Conservation (phyloP, 2,329 filamentous ascomycete species). For the Hypocrella siamensis region DNA sequence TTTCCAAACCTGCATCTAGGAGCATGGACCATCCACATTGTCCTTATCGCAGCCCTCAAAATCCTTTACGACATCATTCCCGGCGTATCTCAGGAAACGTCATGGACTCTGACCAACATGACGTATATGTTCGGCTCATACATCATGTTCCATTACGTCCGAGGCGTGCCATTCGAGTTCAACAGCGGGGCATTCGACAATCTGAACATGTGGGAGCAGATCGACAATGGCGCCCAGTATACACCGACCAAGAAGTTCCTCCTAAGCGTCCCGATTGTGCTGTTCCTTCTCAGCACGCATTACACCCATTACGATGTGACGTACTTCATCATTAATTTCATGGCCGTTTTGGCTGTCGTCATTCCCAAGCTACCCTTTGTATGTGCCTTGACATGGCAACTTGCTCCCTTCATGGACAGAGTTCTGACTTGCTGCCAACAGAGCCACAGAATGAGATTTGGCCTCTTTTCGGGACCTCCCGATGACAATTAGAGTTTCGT, state of each 20-base stretch:
- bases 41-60: conserved; percentile 82
- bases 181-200: conserved; percentile 98
- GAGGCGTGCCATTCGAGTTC: conserved; percentile 96
- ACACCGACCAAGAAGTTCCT: conserved; percentile 98
- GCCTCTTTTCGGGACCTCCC: conserved; percentile 53
- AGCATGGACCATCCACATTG: conserved; percentile 94
- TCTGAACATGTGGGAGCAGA: conserved; percentile 99
- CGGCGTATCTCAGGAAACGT: conserved; percentile 91
- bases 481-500: conserved; percentile 30
- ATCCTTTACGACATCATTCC: conserved; percentile 96
- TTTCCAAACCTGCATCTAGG: conserved; percentile 41
- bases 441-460: conserved; percentile 67
- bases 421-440: conserved; percentile 20
- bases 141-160: conserved; percentile 98
- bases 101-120: conserved; percentile 97
- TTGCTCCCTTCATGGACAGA: too few species aligned
- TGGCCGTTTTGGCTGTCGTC: conserved; percentile 81
- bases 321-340: conserved; percentile 94
- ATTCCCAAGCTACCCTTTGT: conserved; percentile 95
- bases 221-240: conserved; percentile 97
- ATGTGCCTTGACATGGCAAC: conserved; percentile 25
- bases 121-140: conserved; percentile 98
- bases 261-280: conserved; percentile 78
- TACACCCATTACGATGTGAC: conserved; percentile 97
- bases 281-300: conserved; percentile 94